Conservation (phyloP, 306 rosid genomes). For the Carpinus fangiana region DNA sequence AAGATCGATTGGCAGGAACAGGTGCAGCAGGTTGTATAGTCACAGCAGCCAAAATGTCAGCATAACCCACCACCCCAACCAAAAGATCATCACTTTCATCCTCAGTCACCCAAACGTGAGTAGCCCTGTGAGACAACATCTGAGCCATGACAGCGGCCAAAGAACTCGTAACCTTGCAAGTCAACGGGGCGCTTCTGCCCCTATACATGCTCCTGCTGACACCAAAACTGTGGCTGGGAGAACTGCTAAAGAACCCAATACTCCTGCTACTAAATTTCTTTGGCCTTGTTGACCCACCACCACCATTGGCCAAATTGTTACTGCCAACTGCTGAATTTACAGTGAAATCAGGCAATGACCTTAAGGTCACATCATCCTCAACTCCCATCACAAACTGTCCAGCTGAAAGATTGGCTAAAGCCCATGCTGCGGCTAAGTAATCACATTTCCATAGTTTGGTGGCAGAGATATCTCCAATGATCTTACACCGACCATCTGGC, state of each 20-base stretch:
- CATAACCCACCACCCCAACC: constrained; percentile 87
- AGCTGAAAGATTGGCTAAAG: constrained; percentile 79
- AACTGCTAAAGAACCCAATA: constrained; percentile 63
- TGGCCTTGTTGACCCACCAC: constrained; percentile 44
- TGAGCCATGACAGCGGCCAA: constrained; percentile 99
- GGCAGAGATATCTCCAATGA: constrained; percentile 92
- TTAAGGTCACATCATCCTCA: constrained; percentile 68
- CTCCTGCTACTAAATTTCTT: constrained; percentile 84
- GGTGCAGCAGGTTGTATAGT: constrained; percentile 59
- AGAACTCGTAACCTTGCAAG: constrained; percentile 85
- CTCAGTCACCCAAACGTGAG: constrained; percentile 91
- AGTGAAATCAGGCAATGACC: constrained; percentile 41
- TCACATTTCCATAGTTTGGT: constrained; percentile 94
- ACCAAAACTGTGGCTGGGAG: constrained; percentile 55
- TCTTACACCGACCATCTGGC: constrained; percentile 53
- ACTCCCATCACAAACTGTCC: constrained; percentile 99
- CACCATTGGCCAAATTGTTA: constrained; percentile 31
- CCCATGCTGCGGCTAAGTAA: constrained; percentile 90
- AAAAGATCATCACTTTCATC: constrained; percentile 70
- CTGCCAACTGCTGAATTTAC: constrained; percentile 37
- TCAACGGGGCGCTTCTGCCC: constrained; percentile 91
- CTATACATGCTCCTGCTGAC: constrained; percentile 80
- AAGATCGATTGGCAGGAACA: constrained; percentile 43
- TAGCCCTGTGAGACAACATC: constrained; percentile 93
- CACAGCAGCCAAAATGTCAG: constrained; percentile 81